Base-by-base conservation (phyloP, 2,329 filamentous ascomycete species). In the Claviceps africana region DNA sequence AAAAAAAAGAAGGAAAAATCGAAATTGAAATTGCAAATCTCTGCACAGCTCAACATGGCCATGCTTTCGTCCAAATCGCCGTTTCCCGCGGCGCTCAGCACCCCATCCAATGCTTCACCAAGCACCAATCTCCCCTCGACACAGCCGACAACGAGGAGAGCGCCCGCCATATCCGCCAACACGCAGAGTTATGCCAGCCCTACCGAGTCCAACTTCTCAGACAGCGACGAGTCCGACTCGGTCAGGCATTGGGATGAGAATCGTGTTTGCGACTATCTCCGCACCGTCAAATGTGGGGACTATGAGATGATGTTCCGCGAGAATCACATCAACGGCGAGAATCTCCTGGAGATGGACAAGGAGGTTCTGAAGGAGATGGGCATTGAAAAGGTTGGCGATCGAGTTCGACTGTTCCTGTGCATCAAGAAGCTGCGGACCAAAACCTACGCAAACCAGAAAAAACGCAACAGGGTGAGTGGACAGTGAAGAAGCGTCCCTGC, bases 251-350 rank as follows among this genome's bases (percentile, higher is more conserved):
- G 91, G 91, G 85, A 91, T 64, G 93, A 97, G 71, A 85, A 90
- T 59, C 83, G 83, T 59, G 93, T 98, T 31, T 86, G 86, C 63
- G 87, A 95, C 50, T 98, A 95, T 78, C 76, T 98, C 56, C 79
- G 83, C 61, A 89, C 82, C 60, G 90, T 98, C 65, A 91, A 94
- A 64, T 97, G 90, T 64, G 83, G 85, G 60, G 89, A 97, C 65
- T 97, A 98, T 69, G 89, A 95, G 65, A 83, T 86, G 62, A 70
- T 95, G 28, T 96, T 96, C 69, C 71, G 86, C 70, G 83, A 83
- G 64, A 95, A 98, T 67, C 88, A 97, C 68, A 96, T 98, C 73
- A 98, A 93, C 65, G 93, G 93, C 62, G 89, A 96, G 71, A 96
- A 95, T 64, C 75, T 98, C 45, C 77, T 98, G 60, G 93, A 98